Conservation (phyloP, 2,329 filamentous ascomycete genomes). For the Scleromitrula shiraiana region DNA sequence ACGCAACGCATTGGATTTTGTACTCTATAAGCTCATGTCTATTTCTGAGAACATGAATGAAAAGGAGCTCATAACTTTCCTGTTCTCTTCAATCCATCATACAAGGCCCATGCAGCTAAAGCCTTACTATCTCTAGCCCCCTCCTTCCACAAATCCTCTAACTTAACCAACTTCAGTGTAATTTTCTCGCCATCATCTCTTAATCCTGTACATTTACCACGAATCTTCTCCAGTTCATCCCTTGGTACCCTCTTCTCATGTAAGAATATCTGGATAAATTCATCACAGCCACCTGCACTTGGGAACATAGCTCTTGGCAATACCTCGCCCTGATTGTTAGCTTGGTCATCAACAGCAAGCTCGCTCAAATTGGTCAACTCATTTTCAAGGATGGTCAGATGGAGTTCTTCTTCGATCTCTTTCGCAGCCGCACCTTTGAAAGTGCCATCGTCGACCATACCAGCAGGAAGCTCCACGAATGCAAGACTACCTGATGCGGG, state of each 20-base stretch:
- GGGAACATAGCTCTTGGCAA: conserved; percentile 47
- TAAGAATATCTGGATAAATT: conserved; percentile 50
- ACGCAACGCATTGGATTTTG: background rate
- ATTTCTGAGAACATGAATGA: too few species aligned
- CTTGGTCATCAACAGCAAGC: conserved; percentile 40
- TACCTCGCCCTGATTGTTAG: conserved; percentile 27
- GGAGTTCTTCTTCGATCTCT: conserved; percentile 55
- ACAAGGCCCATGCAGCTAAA: conserved; percentile 51
- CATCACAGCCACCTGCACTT: conserved; percentile 52
- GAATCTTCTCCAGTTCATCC: conserved; percentile 44
- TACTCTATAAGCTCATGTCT: background rate
- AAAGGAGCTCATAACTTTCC: conserved; percentile 17
- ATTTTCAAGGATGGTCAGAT: conserved; percentile 42
- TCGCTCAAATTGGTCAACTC: conserved; percentile 47
- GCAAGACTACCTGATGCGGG: conserved; percentile 46
- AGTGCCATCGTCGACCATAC: conserved; percentile 48
- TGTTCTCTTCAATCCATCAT: conserved; percentile 42
- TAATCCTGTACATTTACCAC: conserved; percentile 49
- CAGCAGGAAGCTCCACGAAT: conserved; percentile 49
- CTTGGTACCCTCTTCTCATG: conserved; percentile 45
- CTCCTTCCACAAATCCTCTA: conserved; percentile 50
- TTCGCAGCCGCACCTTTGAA: conserved; percentile 51
- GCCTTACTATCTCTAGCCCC: conserved; percentile 51
- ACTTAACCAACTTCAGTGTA: conserved; percentile 48
- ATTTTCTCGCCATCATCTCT: conserved; percentile 54